Conservation (phyloP, 2,329 filamentous ascomycete species). For the Nectriaceae sp. region DNA sequence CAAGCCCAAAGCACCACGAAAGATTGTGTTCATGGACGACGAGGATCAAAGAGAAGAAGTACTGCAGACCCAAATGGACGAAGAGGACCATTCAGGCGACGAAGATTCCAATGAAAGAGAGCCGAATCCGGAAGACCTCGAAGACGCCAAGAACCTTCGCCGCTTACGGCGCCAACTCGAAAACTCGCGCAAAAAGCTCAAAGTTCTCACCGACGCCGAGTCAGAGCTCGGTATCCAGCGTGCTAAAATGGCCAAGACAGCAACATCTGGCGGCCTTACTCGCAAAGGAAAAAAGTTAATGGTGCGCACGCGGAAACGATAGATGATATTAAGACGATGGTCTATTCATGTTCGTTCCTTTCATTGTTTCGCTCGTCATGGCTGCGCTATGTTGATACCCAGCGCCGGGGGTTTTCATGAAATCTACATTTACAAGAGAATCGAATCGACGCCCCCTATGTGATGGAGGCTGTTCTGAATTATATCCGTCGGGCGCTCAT, state of each 20-base stretch:
- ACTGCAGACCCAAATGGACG: slow-evolving; percentile 31
- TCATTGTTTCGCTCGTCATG: slow-evolving; percentile 22
- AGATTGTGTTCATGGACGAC: slow-evolving; percentile 54
- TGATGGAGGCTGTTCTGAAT: slow-evolving; percentile 8
- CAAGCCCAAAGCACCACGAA: slow-evolving; percentile 40
- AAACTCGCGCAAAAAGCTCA: slow-evolving; percentile 54
- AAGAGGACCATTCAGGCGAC: slow-evolving; percentile 33
- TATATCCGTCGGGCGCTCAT: slow-evolving; percentile 13
- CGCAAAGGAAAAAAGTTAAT: slow-evolving; percentile 64
- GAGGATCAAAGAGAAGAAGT: slow-evolving; percentile 37
- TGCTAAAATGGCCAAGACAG: slow-evolving; percentile 66
- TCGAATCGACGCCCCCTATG: slow-evolving; percentile 1
- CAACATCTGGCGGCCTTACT: slow-evolving; percentile 59
- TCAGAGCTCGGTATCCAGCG: slow-evolving; percentile 58
- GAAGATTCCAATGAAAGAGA: slow-evolving; percentile 26
- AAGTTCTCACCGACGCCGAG: slow-evolving; percentile 57
- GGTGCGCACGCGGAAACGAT: slow-evolving; percentile 63
- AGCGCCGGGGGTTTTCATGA: slow-evolving; percentile 28
- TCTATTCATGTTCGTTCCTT: slow-evolving; percentile 10
- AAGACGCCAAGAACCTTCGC: slow-evolving; percentile 44
- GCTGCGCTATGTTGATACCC: slow-evolving; percentile 28
- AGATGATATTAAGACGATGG: slow-evolving; percentile 18
- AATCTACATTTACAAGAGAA: slow-evolving; percentile 22
- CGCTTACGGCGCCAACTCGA: slow-evolving; percentile 52
- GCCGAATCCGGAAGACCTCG: slow-evolving; percentile 35